phyloP scores from a whole-genome alignment of 331 rosid species.

The Quercus phellos region DNA sequence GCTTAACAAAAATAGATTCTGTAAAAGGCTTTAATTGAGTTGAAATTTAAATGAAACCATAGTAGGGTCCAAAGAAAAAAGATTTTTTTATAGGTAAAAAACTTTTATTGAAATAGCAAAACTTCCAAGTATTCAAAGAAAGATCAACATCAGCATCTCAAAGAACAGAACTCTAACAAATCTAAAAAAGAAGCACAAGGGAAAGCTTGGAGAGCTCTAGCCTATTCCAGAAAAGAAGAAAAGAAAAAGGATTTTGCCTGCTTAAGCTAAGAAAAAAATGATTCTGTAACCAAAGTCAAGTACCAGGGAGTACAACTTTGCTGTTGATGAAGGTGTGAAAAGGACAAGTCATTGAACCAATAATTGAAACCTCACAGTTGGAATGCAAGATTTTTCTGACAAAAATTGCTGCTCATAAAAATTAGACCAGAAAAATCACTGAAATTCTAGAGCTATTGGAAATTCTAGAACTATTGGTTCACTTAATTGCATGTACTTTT shows the following conservation, averaged over 20 bases:
- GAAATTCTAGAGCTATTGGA: not conserved
- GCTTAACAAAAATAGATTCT: not conserved
- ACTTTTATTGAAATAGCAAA: too few relatives aligned
- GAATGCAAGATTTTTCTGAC: not conserved
- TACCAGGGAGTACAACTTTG: not conserved
- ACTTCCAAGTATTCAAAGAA: too few relatives aligned
- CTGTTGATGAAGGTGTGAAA: not conserved
- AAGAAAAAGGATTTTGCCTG: too few relatives aligned
- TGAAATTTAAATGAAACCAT: not conserved
- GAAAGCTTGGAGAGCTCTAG: too few relatives aligned
- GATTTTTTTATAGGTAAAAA: not conserved
- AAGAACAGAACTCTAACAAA: too few relatives aligned
- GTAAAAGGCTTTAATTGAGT: too few relatives aligned
- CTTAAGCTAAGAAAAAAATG: too few relatives aligned
- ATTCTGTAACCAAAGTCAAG: not conserved
- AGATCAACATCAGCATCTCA: too few relatives aligned
- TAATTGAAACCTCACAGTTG: not conserved
- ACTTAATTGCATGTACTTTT: not conserved
- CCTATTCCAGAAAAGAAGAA: too few relatives aligned
- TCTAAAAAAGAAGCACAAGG: too few relatives aligned
- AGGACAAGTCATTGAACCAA: not conserved
- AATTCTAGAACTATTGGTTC: not conserved
- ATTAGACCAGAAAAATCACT: not conserved
- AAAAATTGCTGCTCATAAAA: not conserved
- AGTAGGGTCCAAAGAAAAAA: not conserved